These are phyloP conservation scores for Solanum chmielewskii DNA, from an alignment of 257 asterid genomes.

Conservation along the genomic window DNA sequence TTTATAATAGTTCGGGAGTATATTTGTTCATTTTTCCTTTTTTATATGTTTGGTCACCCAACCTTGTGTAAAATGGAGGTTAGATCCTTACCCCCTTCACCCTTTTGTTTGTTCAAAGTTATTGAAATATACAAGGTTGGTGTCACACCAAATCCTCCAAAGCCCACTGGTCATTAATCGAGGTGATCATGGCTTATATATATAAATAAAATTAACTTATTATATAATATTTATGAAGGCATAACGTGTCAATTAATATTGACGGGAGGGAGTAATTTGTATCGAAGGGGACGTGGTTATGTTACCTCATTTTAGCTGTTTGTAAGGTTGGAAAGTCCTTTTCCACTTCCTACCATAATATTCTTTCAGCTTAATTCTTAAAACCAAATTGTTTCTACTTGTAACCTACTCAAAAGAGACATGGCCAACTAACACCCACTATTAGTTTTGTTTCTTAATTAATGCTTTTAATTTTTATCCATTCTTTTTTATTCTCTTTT, in stretches of 20 bases:
- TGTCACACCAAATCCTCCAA: background rate
- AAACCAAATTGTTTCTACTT: slow-evolving; percentile 7
- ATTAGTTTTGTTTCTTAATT: background rate
- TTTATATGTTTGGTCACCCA: background rate
- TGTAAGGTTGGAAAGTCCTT: slow-evolving; percentile 66
- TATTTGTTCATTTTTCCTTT: too few species aligned
- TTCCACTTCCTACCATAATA: slow-evolving; percentile 50
- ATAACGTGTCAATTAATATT: background rate
- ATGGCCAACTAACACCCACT: slow-evolving; percentile 14
- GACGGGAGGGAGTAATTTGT: background rate
- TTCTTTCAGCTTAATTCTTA: slow-evolving; percentile 12
- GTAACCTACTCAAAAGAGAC: slow-evolving; percentile 27
- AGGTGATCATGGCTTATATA: background rate
- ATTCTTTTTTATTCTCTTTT: background rate
- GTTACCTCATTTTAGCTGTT: slow-evolving; percentile 51
- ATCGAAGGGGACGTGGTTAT: slow-evolving; percentile 30
- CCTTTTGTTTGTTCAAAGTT: background rate
- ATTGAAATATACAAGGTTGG: background rate
- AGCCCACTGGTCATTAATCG: background rate
- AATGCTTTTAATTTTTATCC: background rate
- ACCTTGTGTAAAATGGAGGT: background rate
- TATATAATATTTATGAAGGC: background rate
- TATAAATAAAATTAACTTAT: background rate
- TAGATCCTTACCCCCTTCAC: background rate
- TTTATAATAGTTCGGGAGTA: too few species aligned